Evolutionary conservation across 2,329 filamentous ascomycete species (phyloP).

Genomic region (Cordyceps cateniannulata): DNA sequence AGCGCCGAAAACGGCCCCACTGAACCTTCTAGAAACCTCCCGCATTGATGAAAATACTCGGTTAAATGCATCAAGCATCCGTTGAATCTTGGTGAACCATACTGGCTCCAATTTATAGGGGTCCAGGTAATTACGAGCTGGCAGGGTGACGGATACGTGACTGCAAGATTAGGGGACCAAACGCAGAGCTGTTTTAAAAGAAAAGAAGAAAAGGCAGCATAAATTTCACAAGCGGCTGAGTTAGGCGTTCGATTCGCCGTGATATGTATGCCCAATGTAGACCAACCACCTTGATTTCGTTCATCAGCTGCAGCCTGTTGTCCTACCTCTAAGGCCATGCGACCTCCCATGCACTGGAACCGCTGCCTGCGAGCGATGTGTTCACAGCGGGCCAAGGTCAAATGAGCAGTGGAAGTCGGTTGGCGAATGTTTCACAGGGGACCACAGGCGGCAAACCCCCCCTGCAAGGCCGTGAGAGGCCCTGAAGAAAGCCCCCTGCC

Average conservation of each 20-base stretch:
- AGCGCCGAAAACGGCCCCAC: slow-evolving; percentile 26
- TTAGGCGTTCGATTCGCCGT: not conserved
- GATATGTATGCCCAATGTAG: slow-evolving; percentile 1
- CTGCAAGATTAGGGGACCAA: not conserved
- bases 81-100: not conserved
- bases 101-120: slow-evolving; percentile 9
- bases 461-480: not conserved
- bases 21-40: slow-evolving; percentile 39
- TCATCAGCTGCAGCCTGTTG: not conserved
- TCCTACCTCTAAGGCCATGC: not conserved
- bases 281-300: slow-evolving; percentile 7
- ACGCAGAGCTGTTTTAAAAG: not conserved
- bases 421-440: slow-evolving; percentile 1
- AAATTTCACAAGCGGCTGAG: not conserved
- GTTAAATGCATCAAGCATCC: slow-evolving; percentile 17
- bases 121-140: slow-evolving; percentile 5
- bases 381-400: not conserved
- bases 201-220: not conserved
- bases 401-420: not conserved
- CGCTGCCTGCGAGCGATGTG: not conserved
- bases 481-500: not conserved
- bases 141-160: not conserved
- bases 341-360: not conserved
- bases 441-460: not conserved
- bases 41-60: slow-evolving; percentile 30